A percentile compares a stretch with the other conserved stretches of the same genome.
Evolutionary conservation across 768 basidiomycete genomes (phyloP).

Genomic region (Boletus fagicola): DNA sequence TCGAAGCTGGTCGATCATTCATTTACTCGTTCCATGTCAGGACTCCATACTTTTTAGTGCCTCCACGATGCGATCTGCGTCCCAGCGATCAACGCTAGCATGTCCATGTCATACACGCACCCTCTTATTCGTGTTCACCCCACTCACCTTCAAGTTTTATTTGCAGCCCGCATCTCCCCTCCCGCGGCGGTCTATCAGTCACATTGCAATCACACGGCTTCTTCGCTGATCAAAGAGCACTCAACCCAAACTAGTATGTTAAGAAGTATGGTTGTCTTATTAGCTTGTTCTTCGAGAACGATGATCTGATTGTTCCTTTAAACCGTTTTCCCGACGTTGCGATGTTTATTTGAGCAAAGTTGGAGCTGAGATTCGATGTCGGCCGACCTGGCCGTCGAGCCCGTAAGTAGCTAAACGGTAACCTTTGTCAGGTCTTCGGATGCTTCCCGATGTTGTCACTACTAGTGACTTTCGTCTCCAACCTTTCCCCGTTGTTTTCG

Average conservation of each 20-base stretch:
- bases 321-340: slow-evolving; percentile 8
- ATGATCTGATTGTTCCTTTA: slow-evolving; percentile 17
- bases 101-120: neutral
- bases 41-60: neutral
- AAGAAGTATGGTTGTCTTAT: slow-evolving; percentile 24
- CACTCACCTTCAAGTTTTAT: neutral
- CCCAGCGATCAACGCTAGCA: slow-evolving; percentile 14
- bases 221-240: slow-evolving; percentile 22
- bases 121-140: neutral
- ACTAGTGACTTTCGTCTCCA: slow-evolving; percentile 13
- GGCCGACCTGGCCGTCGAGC: neutral
- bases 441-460: slow-evolving; percentile 9
- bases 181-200: neutral
- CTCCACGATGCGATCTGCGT: slow-evolving; percentile 13
- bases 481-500: slow-evolving; percentile 27
- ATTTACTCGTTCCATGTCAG: slow-evolving; percentile 9
- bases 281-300: slow-evolving; percentile 7
- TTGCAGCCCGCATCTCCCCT: neutral
- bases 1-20: slow-evolving; percentile 28
- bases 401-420: slow-evolving; percentile 22
- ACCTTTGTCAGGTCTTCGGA: slow-evolving; percentile 15
- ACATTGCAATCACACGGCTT: slow-evolving; percentile 12
- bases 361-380: slow-evolving; percentile 12
- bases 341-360: slow-evolving; percentile 1
- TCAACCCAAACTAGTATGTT: slow-evolving; percentile 23